Base-by-base conservation (phyloP, 306 rosid species). In the Rosa chinensis region DNA sequence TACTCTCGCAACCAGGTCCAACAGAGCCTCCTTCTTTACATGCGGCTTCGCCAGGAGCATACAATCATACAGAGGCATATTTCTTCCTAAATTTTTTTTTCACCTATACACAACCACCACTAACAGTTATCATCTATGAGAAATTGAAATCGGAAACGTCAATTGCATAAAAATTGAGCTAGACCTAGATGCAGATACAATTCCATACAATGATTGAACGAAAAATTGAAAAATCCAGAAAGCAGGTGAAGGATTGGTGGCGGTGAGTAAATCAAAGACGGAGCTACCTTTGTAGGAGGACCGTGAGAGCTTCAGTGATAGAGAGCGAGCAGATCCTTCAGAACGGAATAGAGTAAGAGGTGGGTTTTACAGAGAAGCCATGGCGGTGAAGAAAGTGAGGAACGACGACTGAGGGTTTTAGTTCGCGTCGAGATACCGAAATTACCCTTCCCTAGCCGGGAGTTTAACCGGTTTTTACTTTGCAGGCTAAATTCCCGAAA, bases 21-120 rank as follows among this genome's bases (percentile, higher is more conserved):
- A 18, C 70, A 86, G 25, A n/a, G 94, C 75, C 77, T 88, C 96
- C 84, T 83, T 86, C 86, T 0, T 74, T 49, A 84, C 84, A 80
- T 80, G 83, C 49, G 92, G 92, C 82, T 95, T 95, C 83, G 89
- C 77, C 78, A 95, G 82, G 75, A 95, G 87, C 98, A 95, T 90
- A 79, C 96, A 86, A 78, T 89, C 92, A 23, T 89, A 95, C 71
- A 84, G 92, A 68, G 99, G 99, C 97, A 95, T 32, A 32, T 95
- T 66, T 28, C n/a, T 32, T 63, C 42, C 40, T 11, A 7, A n/a
- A 5, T 5, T 10, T 5, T 12, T 25, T 28, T 23, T 11, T 59
- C 16, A 3, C 20, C 20, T 62, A 28, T 13, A 62, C 43, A 32
- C 48, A 17, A 66, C 16, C 44, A 3, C 23, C 56, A 47, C 1